Base-by-base conservation (phyloP, 2,329 filamentous ascomycete species). In the Zymoseptoria passerinii region DNA sequence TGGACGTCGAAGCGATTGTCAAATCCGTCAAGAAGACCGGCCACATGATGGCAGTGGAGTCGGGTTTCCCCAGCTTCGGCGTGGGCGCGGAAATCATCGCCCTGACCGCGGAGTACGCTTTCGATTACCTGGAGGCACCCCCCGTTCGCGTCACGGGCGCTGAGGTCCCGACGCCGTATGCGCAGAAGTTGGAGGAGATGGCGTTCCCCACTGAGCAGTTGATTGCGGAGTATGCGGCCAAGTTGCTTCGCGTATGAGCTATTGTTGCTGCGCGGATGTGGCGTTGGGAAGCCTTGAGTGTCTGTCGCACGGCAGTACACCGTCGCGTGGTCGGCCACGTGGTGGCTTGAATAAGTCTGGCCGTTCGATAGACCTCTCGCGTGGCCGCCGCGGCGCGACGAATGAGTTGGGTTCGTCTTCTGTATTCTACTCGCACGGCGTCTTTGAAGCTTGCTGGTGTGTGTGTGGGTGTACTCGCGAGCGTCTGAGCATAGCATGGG, bases 11-110 rank as follows among this genome's bases (percentile, higher is more conserved):
- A 77, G 83, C 90, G 66, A 97, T 99, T 71, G 82, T 97, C 76
- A 91, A 95, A 76, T 96, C 92, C 10, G 87, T 99, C 74, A 97
- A 99, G 89, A 99, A 99, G 87, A 99, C 94, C 18, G 88, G 89
- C 74, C 89, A 88, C 71, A 84, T 99, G 63, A 83, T 99, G 75
- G 86, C 85, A 49, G 90, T 99, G 67, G 92, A 97, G 79, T 96
- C 91, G 58, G 94, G 92, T 65, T 99, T 92, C 84, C 94, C 94
- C 63, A 89, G 90, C 71, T 99, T 92, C 73, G 94, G 94, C 74
- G 90, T 99, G 67, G 84, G 87, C 60, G 84, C 92, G 58, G 94
- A 99, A 80, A 91, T 99, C 70, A 84, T 99, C 64, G 94, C 94
- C 60, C 81, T 96, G 61, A 87, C 90, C 63, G 95, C 95, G 88